These are phyloP conservation scores for Botrytis squamosa DNA, from an alignment of 2,329 filamentous ascomycete species.

Conservation along the genomic window DNA sequence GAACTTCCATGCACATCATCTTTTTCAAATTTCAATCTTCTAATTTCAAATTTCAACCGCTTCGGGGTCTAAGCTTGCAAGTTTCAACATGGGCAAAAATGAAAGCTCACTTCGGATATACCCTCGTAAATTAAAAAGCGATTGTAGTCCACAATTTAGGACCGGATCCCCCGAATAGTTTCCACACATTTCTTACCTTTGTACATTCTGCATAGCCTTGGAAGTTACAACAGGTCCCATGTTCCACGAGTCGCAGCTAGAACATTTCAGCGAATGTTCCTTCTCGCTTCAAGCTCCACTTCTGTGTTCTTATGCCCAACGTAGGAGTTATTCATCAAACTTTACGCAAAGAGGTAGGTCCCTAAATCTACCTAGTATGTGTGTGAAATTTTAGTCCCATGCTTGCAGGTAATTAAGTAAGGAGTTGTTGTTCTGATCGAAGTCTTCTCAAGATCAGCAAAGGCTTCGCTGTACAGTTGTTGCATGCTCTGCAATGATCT, in stretches of 20 bases:
- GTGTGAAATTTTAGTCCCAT: conserved; percentile 1
- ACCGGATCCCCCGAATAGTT: conserved; percentile 10
- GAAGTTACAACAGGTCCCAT: conserved; percentile 14
- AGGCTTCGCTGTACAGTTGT: not conserved
- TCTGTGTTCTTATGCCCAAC: not conserved
- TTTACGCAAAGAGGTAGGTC: conserved; percentile 17
- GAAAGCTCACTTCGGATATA: conserved; percentile 16
- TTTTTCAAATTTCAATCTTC: not conserved
- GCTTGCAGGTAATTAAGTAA: not conserved
- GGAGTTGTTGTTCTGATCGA: not conserved
- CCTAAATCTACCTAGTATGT: not conserved
- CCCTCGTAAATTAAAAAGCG: conserved; percentile 10
- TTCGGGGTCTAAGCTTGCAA: conserved; percentile 19
- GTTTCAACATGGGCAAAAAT: conserved; percentile 14
- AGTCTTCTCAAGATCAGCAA: conserved; percentile 3
- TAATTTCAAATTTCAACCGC: not conserved
- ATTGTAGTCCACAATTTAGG: conserved; percentile 7
- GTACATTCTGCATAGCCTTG: conserved; percentile 10
- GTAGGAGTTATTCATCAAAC: conserved; percentile 1
- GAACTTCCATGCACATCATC: conserved; percentile 14
- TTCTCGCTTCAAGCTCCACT: conserved; percentile 10
- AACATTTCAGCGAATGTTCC: conserved; percentile 17
- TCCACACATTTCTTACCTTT: conserved; percentile 5
- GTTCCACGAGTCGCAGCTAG: conserved; percentile 1
- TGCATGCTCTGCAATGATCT: conserved; percentile 2